Conservation (phyloP, 2,329 filamentous ascomycete genomes). For the Cryphonectria parasitica region DNA sequence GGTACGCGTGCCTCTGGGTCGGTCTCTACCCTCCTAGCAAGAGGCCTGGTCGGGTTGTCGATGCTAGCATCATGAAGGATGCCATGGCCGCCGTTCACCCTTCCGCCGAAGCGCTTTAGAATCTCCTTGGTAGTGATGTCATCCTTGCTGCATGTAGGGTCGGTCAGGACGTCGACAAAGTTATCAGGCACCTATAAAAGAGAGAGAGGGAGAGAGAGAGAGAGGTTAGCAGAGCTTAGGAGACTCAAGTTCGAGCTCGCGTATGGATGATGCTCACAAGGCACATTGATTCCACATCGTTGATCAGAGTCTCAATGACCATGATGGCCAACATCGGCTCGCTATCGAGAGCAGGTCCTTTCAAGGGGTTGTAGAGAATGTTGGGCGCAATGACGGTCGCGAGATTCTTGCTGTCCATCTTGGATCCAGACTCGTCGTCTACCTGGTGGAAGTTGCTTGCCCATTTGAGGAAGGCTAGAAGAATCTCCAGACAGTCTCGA, state of each 20-base stretch:
- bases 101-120: slow-evolving; percentile 85
- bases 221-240: slow-evolving; percentile 29
- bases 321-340: slow-evolving; percentile 94
- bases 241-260: background rate
- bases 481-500: slow-evolving; percentile 89
- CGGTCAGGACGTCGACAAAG: slow-evolving; percentile 81
- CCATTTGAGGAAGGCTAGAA: slow-evolving; percentile 97
- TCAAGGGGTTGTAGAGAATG: slow-evolving; percentile 75
- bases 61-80: slow-evolving; percentile 63
- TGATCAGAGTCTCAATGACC: slow-evolving; percentile 87
- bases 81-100: slow-evolving; percentile 51
- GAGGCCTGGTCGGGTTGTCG: slow-evolving; percentile 58
- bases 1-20: slow-evolving; percentile 62
- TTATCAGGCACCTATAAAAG: slow-evolving; percentile 82
- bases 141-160: slow-evolving; percentile 73
- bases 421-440: slow-evolving; percentile 94
- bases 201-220: slow-evolving; percentile 32
- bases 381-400: slow-evolving; percentile 98
- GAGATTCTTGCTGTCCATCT: slow-evolving; percentile 98
- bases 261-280: slow-evolving; percentile 65
- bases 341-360: slow-evolving; percentile 71
- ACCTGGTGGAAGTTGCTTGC: slow-evolving; percentile 96
- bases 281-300: slow-evolving; percentile 94
- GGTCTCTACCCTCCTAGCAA: slow-evolving; percentile 74
- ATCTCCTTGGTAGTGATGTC: slow-evolving; percentile 98